Conservation (phyloP, 1,139 yeast species). For the Taiozyma sp. region DNA sequence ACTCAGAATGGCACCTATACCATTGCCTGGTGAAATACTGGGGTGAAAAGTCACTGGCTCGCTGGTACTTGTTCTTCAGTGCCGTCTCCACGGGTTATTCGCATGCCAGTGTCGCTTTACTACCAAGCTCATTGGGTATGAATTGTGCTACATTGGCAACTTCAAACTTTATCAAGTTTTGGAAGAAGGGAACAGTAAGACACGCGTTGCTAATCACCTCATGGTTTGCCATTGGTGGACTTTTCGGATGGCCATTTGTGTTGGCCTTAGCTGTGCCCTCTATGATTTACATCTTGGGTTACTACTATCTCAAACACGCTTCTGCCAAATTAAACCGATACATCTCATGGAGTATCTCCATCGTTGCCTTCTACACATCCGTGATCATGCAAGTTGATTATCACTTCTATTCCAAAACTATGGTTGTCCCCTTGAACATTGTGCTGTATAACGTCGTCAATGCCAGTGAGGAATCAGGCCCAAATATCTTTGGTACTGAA, state of each 20-base stretch:
- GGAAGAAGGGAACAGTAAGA: slow-evolving; percentile 14
- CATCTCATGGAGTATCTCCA: slow-evolving; percentile 24
- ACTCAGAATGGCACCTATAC: slow-evolving; percentile 49
- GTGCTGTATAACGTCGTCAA: slow-evolving; percentile 79
- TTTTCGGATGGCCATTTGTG: slow-evolving; percentile 92
- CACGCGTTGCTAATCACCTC: slow-evolving; percentile 39
- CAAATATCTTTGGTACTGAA: slow-evolving; percentile 88
- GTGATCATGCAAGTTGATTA: slow-evolving; percentile 52
- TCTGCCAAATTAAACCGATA: slow-evolving; percentile 12
- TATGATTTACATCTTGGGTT: slow-evolving; percentile 31
- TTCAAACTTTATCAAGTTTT: slow-evolving; percentile 28
- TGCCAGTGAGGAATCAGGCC: slow-evolving; percentile 69
- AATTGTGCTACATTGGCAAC: slow-evolving; percentile 55
- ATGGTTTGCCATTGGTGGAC: slow-evolving; percentile 60
- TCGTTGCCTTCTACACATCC: slow-evolving; percentile 30
- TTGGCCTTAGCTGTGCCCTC: slow-evolving; percentile 62
- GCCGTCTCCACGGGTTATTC: slow-evolving; percentile 62
- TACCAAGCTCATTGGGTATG: slow-evolving; percentile 87
- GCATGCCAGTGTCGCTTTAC: slow-evolving; percentile 79
- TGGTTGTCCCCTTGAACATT: slow-evolving; percentile 78
- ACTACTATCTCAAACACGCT: slow-evolving; percentile 15
- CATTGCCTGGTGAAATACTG: slow-evolving; percentile 35
- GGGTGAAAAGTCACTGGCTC: slow-evolving; percentile 28
- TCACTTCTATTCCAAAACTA: slow-evolving; percentile 54
- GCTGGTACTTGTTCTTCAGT: slow-evolving; percentile 53